Evolutionary conservation across 2,329 filamentous ascomycete genomes (phyloP), one percentile per base, ranked within the genome.

Genomic region (Rhynchosporium secalis): DNA sequence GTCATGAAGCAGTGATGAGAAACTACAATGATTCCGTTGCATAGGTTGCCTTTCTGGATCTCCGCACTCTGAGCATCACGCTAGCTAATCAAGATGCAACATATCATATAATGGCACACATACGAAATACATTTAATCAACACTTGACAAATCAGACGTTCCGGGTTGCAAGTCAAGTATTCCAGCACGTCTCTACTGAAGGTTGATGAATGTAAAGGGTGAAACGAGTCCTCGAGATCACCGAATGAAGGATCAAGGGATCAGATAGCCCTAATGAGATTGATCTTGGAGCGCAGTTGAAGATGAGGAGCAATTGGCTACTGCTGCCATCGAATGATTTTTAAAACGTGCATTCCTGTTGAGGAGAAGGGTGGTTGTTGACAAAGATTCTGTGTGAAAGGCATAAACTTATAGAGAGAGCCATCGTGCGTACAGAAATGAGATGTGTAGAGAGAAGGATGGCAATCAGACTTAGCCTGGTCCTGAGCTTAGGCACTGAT

Each of bases 171-270:
- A 20, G 20, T 20, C 20, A 20, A 20, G 20, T 20, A 20, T 20
- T 20, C 20, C 20, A 20, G 20, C 20, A 20, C 20, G 20, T 20
- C 20, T 20, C 20, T 20, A 20, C 20, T 20, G 20, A 20, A 20
- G 20, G 20, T 20, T 20, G 20, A 20, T 28, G 54, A 13, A 65
- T 67, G 84, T 87, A 70, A 79, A 80, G 83, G 80, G 83, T 81
- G 80, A 85, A 86, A 87, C 83, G 84, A 86, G 82, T 80, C 77
- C 78, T 81, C 81, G 75, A 74, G 77, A 79, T 79, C 80, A 85
- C 71, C 62, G 69, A 70, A 65, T 65, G 67, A 64, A 66, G 65
- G 72, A 72, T 74, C 75, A 69, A 62, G 80, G 81, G 79, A 78
- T 86, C 85, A 87, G 85, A 87, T 83, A 83, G 80, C 82, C 82